These are phyloP conservation scores for Sphagnum contortum DNA, from an alignment of 225 moss, liverwort and hornwort genomes.

Conservation along the genomic window DNA sequence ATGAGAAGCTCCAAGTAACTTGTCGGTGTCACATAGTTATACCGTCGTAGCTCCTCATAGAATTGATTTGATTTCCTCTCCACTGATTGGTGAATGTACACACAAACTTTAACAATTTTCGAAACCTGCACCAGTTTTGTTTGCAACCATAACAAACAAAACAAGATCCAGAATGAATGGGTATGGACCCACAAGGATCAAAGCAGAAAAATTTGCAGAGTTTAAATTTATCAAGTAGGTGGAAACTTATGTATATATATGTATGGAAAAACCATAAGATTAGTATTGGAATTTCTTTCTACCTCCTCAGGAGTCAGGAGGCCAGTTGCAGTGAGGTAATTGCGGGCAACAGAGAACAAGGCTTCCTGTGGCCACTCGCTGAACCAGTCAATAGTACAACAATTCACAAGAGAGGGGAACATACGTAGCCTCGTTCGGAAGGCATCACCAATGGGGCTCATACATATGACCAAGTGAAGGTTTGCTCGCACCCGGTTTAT, in stretches of 20 bases:
- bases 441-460: slow-evolving; percentile 89
- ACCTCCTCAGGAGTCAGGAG: slow-evolving; percentile 46
- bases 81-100: slow-evolving; percentile 82
- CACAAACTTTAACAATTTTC: slow-evolving; percentile 45
- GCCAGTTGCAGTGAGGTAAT: slow-evolving; percentile 49
- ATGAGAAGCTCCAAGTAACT: slow-evolving; percentile 88
- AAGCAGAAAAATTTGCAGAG: no score
- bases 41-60: slow-evolving; percentile 57
- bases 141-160: no score
- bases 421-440: slow-evolving; percentile 75
- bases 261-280: no score
- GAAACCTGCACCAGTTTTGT: slow-evolving; percentile 17
- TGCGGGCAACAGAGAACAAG: slow-evolving; percentile 58
- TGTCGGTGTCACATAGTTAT: slow-evolving; percentile 82
- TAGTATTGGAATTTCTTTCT: neutral
- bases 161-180: no score
- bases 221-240: no score
- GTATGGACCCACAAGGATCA: no score
- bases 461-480: slow-evolving; percentile 65
- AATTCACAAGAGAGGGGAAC: slow-evolving; percentile 94
- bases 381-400: slow-evolving; percentile 94
- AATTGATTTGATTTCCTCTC: slow-evolving; percentile 66
- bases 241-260: no score
- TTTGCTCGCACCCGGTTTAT: slow-evolving; percentile 71
- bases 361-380: slow-evolving; percentile 97